Base-by-base conservation (phyloP, 164 flowering plant genomes). In the Litsea cubeba region DNA sequence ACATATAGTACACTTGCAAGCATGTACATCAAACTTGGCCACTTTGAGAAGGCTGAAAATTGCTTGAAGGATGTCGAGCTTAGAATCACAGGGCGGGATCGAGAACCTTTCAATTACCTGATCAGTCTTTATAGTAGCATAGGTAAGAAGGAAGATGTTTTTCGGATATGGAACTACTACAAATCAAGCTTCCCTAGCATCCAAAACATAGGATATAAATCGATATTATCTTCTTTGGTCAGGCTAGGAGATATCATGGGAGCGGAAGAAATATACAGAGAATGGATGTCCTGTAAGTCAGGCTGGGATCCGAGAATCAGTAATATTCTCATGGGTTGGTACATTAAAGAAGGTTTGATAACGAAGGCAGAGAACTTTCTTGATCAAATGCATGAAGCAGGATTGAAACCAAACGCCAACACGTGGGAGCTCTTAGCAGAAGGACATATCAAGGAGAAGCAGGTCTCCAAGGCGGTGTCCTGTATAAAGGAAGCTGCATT, bases 1-100 rank as follows among this genome's bases (percentile, higher is more conserved):
- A 93, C 98, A 10, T 93, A 78, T 71, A 88, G 96, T 84, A 90
- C 98, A 35, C 79, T 95, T 89, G 97, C 98, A 58, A 81, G 93
- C 5, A 80, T 88, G 86, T 95, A 91, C 71, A 80, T 88, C 51
- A 95, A 83, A 78, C 80, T 83, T 65, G 89, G 88, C 32, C 75
- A 78, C 67, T 25, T 79, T 46, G 88, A 85, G 54, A 91, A 90
- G 71, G 98, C 94, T 32, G 87, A 88, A 76, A 85, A 81, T 3
- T 87, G 85, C 80, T 76, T 93, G 81, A 91, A 80, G 80, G 87
- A 78, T 77, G 81, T 88, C 74, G 98, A 93, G 82, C 79, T 78
- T 67, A 84, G 84, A 81, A 84, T 95, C 46, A 82, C 87, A 3
- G 90, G 91, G 50, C 84, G 92, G 46, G 90, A 91, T 75, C 87